Base-by-base conservation (phyloP, 2,329 filamentous ascomycete genomes). In the Fusarium xylarioides region DNA sequence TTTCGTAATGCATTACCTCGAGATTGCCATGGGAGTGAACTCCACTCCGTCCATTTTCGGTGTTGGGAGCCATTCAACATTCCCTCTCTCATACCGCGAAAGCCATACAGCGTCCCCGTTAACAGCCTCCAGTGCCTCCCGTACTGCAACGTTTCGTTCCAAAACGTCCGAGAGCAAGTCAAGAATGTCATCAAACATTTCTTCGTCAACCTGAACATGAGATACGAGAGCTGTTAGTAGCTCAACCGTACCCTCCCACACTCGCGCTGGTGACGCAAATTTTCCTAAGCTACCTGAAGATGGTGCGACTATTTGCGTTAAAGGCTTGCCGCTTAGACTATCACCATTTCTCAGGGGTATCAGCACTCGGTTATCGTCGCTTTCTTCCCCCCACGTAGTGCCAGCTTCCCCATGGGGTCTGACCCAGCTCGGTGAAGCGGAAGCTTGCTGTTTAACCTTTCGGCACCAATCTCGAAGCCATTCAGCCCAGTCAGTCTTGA, bases 61-160 rank as follows among this genome's bases (percentile, higher is more conserved):
- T 16, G 78, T 80, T 44, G 80, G 78, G 63, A 79, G 73, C 69
- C 74, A 76, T 59, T 83, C 76, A 40, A 84, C 76, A 66, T 81
- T 71, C 15, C 87, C 86, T 60, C 81, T 80, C 75, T 87, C 82
- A 63, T 88, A 87, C 77, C 89, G 81, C 44, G 85, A 84, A 72
- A 95, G 81, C 94, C 94, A 97, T 8, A 96, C 91, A 3, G 92
- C 91, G 83, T 96, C 93, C 2, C 87, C 84, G 79, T 95, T 95
- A 59, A 92, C 83, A 7, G 79, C 82, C 73, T 92, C 90, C 50
- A 96, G 81, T 16, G 89, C 90, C 38, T 83, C 81, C 53, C 85
- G 86, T 16, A 91, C 86, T 53, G 88, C 83, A 4, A 76, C 61
- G 34, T 85, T 83, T 38, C 79, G 81, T 55, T 84, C 81, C 49